phyloP scores from a whole-genome alignment of 169 alveolate genomes.

The Cryptosporidium muris region DNA sequence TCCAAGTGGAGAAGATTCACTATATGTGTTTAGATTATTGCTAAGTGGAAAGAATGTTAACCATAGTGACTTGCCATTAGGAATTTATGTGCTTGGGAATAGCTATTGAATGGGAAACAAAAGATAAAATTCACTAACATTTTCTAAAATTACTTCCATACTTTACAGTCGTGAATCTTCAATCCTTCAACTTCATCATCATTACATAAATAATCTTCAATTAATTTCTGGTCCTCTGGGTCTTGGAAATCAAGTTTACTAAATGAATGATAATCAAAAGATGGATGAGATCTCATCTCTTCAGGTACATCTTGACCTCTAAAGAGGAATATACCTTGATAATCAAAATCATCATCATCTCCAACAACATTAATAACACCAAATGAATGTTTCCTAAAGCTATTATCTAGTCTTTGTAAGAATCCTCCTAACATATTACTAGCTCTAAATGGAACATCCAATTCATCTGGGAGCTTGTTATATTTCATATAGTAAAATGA shows the following conservation, averaged over 20 bases:
- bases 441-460: slow-evolving; percentile 86
- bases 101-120: slow-evolving; percentile 20
- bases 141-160: slow-evolving; percentile 81
- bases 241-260: slow-evolving; percentile 84
- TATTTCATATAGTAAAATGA: slow-evolving; percentile 91
- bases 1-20: slow-evolving; percentile 40
- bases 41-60: slow-evolving; percentile 63
- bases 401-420: slow-evolving; percentile 91
- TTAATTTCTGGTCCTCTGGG: slow-evolving; percentile 84
- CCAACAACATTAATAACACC: slow-evolving; percentile 95
- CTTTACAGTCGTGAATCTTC: slow-evolving; percentile 82
- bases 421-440: slow-evolving; percentile 94
- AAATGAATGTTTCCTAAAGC: slow-evolving; percentile 91
- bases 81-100: slow-evolving; percentile 63
- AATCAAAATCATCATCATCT: slow-evolving; percentile 88
- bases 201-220: slow-evolving; percentile 93
- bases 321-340: slow-evolving; percentile 95
- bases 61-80: slow-evolving; percentile 50
- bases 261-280: slow-evolving; percentile 91
- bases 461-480: slow-evolving; percentile 94
- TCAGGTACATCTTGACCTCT: slow-evolving; percentile 92
- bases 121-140: neutral
- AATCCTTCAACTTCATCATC: slow-evolving; percentile 88
- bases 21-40: slow-evolving; percentile 55
- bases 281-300: slow-evolving; percentile 93